A percentile compares a stretch with the other conserved stretches of the same genome.
These are phyloP conservation scores for Schwanniomyces occidentalis DNA, from an alignment of 805 yeast species.

Conservation along the genomic window DNA sequence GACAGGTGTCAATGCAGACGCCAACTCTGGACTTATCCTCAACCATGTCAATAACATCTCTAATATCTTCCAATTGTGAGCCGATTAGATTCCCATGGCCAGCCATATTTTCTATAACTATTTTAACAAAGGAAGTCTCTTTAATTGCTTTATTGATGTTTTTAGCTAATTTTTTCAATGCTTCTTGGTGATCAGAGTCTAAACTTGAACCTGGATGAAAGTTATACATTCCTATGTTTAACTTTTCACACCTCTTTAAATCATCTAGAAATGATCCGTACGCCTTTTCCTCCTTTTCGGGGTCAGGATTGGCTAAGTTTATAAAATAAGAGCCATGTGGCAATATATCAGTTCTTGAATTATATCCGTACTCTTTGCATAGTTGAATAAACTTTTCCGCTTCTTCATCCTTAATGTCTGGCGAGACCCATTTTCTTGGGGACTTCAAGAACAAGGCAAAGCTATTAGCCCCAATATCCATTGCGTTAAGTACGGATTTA, in stretches of 20 bases:
- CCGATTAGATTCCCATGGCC: constrained; percentile 94
- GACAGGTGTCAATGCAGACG: constrained; percentile 95
- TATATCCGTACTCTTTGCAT: constrained; percentile 64
- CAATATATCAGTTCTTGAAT: constrained; percentile 74
- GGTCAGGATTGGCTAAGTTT: constrained; percentile 88
- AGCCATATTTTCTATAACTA: constrained; percentile 96
- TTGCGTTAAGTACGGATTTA: constrained; percentile 57
- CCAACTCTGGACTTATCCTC: constrained; percentile 86
- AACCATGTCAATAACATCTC: constrained; percentile 72
- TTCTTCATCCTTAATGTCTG: constrained; percentile 68
- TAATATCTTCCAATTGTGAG: constrained; percentile 71
- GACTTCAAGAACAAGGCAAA: constrained; percentile 90
- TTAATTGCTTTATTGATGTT: constrained; percentile 77
- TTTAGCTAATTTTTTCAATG: constrained; percentile 68
- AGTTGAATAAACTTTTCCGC: constrained; percentile 61
- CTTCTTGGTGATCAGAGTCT: constrained; percentile 62
- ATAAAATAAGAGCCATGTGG: constrained; percentile 97
- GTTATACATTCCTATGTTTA: constrained; percentile 84
- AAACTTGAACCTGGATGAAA: constrained; percentile 92
- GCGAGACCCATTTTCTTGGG: constrained; percentile 90
- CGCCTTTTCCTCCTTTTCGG: constrained; percentile 74
- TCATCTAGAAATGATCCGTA: constrained; percentile 82
- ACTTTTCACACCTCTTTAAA: constrained; percentile 77
- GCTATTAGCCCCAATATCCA: constrained; percentile 64
- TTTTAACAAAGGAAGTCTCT: constrained; percentile 75